Evolutionary conservation across 495 filamentous ascomycete species (phyloP), one percentile per base, ranked within the genome.

Genomic region (Talaromyces wortmannii): DNA sequence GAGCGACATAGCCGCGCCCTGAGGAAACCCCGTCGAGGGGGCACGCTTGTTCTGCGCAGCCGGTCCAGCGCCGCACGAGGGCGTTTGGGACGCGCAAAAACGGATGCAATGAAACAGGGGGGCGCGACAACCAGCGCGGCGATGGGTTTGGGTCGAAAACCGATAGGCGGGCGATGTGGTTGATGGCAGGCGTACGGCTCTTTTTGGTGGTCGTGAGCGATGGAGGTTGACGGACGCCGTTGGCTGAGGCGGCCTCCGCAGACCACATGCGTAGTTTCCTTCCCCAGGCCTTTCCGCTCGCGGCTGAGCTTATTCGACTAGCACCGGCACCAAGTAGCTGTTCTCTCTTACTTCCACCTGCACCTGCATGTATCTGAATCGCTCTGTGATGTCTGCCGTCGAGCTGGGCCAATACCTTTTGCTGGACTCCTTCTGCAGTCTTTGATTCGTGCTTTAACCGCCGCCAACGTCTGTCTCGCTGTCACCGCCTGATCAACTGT

Each of bases 1-100:
- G 67, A 74, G 72, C 71, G 75, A 77, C 75, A 78, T 78, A 67
- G 59, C 75, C 73, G 75, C 72, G 73, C 70, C 66, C 52, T 53
- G 52, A 53, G 23, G 67, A 77, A 66, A 74, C 72, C 73, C 72
- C 73, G 67, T 68, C 68, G 69, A 75, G 72, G 65, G 62, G 66
- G 69, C 23, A 67, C 70, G 69, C 69, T 67, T 70, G 63, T 72
- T 78, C 73, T 73, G 71, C 70, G 68, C 63, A 68, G 73, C 57
- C 54, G 62, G 68, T 70, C 64, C 56, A 64, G 67, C 54, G 61
- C 60, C 62, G 60, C 61, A 68, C 57, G 47, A 57, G 33, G 59
- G 51, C 52, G 61, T 53, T 62, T 59, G 40, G 48, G 17, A n/a
- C 50, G 53, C 61, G 58, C 45, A 62, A 71, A 74, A 72, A 70